Evolutionary conservation across 176 grass and related monocot genomes (phyloP), one percentile per base, ranked within the genome.

Genomic region (Pontederia paniculata): DNA sequence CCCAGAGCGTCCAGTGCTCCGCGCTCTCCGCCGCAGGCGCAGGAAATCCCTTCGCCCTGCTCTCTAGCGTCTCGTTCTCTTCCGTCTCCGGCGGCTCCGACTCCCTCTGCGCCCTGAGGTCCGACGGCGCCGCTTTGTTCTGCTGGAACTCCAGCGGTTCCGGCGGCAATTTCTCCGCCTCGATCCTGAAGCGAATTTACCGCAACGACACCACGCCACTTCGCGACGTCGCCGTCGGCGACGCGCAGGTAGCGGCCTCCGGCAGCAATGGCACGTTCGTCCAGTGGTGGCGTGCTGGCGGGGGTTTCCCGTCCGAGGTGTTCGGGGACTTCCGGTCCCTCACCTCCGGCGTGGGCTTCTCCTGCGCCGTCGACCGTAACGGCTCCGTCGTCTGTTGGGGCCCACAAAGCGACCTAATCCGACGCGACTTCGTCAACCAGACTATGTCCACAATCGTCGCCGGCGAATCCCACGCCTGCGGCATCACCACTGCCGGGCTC

Each of bases 371-470:
- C 0, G 23, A 62, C 11, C 15, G 42, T n/a, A 72, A 56, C 31
- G 50, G 57, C 16, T 44, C 63, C 4, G 86, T 98, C 47, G 55
- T 22, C 0, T 98, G 93, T 58, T 91, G 93, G 93, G 93, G 93
- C 0, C 69, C 61, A 10, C 14, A 10, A 0, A 49, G 65, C 57
- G 50, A 25, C 46, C 16, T 3, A 14, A 69, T 98, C 58, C 43
- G 82, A 47, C 1, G 44, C 0, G 37, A 7, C 10, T 90, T 98
- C 60, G 10, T 48, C 6, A 77, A 79, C 66, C 17, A 9, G 1
- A 42, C 63, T 9, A 60, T 83, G 9, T 23, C 48, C 9, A 51
- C 43, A 44, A 88, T 98, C 22, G 74, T 77, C 1, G 82, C 86
- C 0, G 86, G 93, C 0, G 77, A 73, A 16, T 52, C 62, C 9